A percentile compares a stretch with the other conserved stretches of the same genome.
Conservation (phyloP, 2,329 filamentous ascomycete species). For the Trematosphaeria pertusa region DNA sequence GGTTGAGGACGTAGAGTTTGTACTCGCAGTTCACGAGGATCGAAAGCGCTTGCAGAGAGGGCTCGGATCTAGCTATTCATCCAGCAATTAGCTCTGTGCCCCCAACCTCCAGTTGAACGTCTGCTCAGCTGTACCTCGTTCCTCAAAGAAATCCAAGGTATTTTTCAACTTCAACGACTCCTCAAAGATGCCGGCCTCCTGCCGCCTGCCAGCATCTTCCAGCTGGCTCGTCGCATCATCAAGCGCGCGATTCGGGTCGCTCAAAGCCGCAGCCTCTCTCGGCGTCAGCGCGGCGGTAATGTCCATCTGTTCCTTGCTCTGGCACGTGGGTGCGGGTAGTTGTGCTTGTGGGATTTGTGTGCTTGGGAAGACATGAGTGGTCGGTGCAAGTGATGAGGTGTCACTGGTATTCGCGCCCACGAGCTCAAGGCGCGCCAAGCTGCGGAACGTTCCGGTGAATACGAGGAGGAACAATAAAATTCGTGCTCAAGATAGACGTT, state of each 20-base stretch:
- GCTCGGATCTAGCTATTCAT: constrained; percentile 18
- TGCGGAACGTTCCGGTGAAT: not conserved
- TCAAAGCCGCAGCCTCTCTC: constrained; percentile 31
- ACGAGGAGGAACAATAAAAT: constrained; percentile 5
- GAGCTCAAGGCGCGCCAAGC: constrained; percentile 15
- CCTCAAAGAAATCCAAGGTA: constrained; percentile 39
- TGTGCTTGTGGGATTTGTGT: constrained; percentile 2
- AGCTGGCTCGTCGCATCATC: constrained; percentile 21
- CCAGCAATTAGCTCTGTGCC: constrained; percentile 5
- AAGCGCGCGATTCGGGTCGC: constrained; percentile 25
- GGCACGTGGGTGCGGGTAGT: constrained; percentile 3
- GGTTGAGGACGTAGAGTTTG: constrained; percentile 41
- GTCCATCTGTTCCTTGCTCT: constrained; percentile 32
- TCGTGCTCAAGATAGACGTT: constrained; percentile 1
- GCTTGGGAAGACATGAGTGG: constrained; percentile 26
- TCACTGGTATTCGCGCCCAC: constrained; percentile 13
- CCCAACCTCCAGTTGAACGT: not conserved
- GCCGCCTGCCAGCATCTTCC: constrained; percentile 4
- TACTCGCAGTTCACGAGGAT: constrained; percentile 46
- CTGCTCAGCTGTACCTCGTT: too few relatives aligned
- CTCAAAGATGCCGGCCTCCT: constrained; percentile 27
- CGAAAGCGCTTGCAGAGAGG: constrained; percentile 31
- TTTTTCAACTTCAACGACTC: constrained; percentile 39
- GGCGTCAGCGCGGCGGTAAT: constrained; percentile 29
- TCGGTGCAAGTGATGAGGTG: constrained; percentile 8